These are phyloP conservation scores for Rhizodiscina lignyota DNA, from an alignment of 495 filamentous ascomycete genomes.

Conservation along the genomic window DNA sequence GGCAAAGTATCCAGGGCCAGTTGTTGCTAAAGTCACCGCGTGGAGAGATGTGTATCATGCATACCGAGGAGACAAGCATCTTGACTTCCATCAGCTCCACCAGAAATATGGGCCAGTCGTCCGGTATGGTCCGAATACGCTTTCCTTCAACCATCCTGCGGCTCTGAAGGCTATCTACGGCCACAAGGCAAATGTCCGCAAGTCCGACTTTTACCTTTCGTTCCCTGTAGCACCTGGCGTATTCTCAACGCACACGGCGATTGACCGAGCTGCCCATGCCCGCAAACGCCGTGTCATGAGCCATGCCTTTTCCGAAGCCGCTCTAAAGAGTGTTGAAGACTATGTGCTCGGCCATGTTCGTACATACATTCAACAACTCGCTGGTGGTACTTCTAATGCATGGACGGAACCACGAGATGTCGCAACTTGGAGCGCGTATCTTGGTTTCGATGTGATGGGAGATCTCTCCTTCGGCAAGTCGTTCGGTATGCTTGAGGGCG, in stretches of 20 bases:
- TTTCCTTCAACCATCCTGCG: conserved; percentile 39
- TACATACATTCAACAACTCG: conserved; percentile 5
- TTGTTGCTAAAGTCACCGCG: conserved; percentile 12
- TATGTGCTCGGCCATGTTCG: conserved; percentile 32
- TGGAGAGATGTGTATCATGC: conserved; percentile 12
- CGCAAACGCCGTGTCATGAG: conserved; percentile 46
- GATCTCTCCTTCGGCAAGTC: conserved; percentile 54
- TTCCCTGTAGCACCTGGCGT: conserved; percentile 37
- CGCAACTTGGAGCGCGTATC: conserved; percentile 46
- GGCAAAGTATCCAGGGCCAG: conserved; percentile 15
- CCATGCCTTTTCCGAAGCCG: conserved; percentile 43
- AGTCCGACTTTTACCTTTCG: conserved; percentile 46
- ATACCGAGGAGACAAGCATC: conserved; percentile 13
- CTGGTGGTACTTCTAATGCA: conserved; percentile 4
- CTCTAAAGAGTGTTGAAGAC: conserved; percentile 38
- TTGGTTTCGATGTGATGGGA: conserved; percentile 59
- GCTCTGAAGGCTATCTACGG: conserved; percentile 47
- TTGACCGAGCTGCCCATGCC: conserved; percentile 41
- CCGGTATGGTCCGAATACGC: conserved; percentile 42
- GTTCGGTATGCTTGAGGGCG: conserved; percentile 55
- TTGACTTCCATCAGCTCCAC: conserved; percentile 10
- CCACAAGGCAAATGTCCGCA: conserved; percentile 41
- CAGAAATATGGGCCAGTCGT: conserved; percentile 28
- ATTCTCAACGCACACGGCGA: conserved; percentile 41
- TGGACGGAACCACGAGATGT: conserved; percentile 25